A percentile compares a stretch with the other conserved stretches of the same genome.
Conservation (phyloP, 225 moss, liverwort and hornwort species). For the Pleurozium schreberi region DNA sequence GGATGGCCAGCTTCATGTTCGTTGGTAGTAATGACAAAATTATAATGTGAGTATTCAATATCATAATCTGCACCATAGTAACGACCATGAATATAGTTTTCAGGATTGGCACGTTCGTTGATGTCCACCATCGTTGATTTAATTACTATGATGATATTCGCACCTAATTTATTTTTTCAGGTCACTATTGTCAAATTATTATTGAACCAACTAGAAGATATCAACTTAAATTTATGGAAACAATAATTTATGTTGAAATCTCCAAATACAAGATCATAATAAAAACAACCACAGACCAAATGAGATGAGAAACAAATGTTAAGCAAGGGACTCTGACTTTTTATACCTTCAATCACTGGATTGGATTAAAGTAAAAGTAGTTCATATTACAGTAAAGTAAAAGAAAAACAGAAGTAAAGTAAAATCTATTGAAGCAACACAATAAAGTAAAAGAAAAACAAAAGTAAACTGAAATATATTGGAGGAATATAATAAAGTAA, state of each 20-base stretch:
- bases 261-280: not conserved
- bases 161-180: not conserved
- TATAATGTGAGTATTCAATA: not conserved
- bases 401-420: not conserved
- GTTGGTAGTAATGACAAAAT: not conserved
- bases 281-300: too few species aligned
- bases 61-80: not conserved
- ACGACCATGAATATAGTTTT: not conserved
- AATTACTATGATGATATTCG: not conserved
- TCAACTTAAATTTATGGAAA: too few species aligned
- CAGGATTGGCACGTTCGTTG: accelerated
- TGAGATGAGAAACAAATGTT: not conserved
- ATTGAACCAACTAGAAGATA: not conserved
- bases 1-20: too few species aligned
- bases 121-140: not conserved
- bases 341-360: not conserved
- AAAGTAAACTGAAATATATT: not conserved
- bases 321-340: not conserved
- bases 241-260: not conserved
- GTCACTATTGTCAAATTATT: not conserved
- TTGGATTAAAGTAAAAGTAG: not conserved
- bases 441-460: too few species aligned
- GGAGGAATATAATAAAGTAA: too few species aligned
- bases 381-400: not conserved
- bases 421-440: too few species aligned